Conservation (phyloP, 2,329 filamentous ascomycete genomes). For the Cladorrhinum sp. region DNA sequence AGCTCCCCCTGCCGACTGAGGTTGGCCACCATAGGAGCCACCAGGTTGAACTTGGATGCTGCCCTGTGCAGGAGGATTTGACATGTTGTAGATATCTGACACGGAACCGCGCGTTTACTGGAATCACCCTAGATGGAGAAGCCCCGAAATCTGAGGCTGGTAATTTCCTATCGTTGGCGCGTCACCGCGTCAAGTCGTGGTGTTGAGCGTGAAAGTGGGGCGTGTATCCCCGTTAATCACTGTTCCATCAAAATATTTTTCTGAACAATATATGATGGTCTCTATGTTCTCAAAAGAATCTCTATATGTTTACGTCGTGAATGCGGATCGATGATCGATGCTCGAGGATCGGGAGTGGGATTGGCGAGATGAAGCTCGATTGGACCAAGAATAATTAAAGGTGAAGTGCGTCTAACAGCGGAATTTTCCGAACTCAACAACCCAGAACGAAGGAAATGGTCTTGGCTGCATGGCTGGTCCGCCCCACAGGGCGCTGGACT, state of each 20-base stretch:
- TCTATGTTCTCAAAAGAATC: not conserved
- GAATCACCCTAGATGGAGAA: no score
- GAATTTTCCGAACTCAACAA: not conserved
- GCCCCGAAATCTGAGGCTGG: not conserved
- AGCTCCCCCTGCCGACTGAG: constrained; percentile 25
- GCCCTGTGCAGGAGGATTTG: constrained; percentile 19
- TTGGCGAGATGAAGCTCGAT: not conserved
- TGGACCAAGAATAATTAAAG: not conserved
- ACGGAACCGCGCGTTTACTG: not conserved
- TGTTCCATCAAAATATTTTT: not conserved
- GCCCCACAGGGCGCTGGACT: not conserved
- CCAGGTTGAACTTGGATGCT: constrained; percentile 17
- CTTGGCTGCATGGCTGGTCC: not conserved
- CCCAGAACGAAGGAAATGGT: not conserved
- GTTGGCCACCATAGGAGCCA: constrained; percentile 22
- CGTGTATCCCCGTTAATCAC: constrained; percentile 7
- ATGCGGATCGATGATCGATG: not conserved
- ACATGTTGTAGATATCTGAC: constrained; percentile 17
- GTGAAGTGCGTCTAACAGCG: not conserved
- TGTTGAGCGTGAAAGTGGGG: not conserved
- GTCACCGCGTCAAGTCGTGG: not conserved
- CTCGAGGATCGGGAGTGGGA: not conserved
- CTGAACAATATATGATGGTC: not conserved
- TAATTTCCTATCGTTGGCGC: not conserved
- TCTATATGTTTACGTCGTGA: not conserved